Evolutionary conservation across 2,329 filamentous ascomycete genomes (phyloP).

Genomic region (Allantophomopsis cytisporea): DNA sequence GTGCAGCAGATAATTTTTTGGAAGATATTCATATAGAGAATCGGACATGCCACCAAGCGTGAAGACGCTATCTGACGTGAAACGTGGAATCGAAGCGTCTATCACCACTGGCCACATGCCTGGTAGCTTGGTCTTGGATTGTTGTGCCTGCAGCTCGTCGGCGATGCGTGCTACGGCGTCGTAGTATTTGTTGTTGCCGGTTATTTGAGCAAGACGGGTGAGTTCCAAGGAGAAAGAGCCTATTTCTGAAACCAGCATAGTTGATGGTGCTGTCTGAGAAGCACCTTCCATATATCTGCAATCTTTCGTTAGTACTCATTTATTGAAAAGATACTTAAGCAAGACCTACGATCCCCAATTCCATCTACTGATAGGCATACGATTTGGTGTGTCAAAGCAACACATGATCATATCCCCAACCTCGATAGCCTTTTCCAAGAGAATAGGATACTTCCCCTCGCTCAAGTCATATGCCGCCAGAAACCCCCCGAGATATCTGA

Average conservation of each 20-base stretch:
- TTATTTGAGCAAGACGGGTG: slow-evolving; percentile 55
- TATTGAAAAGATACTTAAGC: slow-evolving; percentile 38
- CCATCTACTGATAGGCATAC: slow-evolving; percentile 26
- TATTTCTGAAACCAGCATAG: slow-evolving; percentile 18
- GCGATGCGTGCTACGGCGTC: slow-evolving; percentile 66
- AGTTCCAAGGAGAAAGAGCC: slow-evolving; percentile 48
- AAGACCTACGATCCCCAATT: slow-evolving; percentile 30
- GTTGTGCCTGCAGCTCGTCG: slow-evolving; percentile 51
- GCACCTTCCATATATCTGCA: too few relatives aligned
- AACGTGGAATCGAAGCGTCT: slow-evolving; percentile 11
- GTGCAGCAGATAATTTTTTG: slow-evolving; percentile 44
- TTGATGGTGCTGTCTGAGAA: slow-evolving; percentile 15
- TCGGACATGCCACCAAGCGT: slow-evolving; percentile 18
- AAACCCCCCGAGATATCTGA: slow-evolving; percentile 23
- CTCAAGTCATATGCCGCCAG: slow-evolving; percentile 22
- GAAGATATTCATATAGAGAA: slow-evolving; percentile 45
- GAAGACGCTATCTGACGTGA: slow-evolving; percentile 4
- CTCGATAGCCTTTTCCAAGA: slow-evolving; percentile 18
- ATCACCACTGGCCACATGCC: slow-evolving; percentile 61
- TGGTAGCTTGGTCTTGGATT: slow-evolving; percentile 56
- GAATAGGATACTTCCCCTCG: slow-evolving; percentile 11
- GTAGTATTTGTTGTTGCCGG: slow-evolving; percentile 55
- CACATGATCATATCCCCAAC: slow-evolving; percentile 18
- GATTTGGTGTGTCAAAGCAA: slow-evolving; percentile 38
- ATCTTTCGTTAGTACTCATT: background rate